Conservation (phyloP, 129 eudicot species). For the Flaveria ramosissima region DNA sequence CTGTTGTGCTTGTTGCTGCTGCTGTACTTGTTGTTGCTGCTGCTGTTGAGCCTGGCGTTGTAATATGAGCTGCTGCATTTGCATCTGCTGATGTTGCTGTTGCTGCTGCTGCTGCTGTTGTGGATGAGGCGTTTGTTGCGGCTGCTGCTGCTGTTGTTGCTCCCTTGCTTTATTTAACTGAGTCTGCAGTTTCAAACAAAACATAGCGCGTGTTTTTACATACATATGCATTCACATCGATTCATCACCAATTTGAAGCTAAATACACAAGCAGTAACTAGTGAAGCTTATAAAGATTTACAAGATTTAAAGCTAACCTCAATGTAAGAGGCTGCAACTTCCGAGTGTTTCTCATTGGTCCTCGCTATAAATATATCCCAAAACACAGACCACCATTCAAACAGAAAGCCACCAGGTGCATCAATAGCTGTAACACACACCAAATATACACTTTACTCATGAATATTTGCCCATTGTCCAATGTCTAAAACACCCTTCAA, state of each 20-base stretch:
- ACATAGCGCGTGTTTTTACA: not conserved
- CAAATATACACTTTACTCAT: slow-evolving; percentile 7
- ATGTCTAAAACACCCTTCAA: slow-evolving; percentile 15
- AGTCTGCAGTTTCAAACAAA: slow-evolving; percentile 51
- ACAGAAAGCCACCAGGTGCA: slow-evolving; percentile 99
- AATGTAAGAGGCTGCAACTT: slow-evolving; percentile 97
- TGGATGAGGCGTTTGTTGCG: slow-evolving; percentile 60
- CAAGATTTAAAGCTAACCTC: slow-evolving; percentile 56
- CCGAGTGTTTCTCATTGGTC: slow-evolving; percentile 95
- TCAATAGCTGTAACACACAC: slow-evolving; percentile 72
- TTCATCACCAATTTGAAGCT: no score
- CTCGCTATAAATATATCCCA: slow-evolving; percentile 98
- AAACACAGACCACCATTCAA: slow-evolving; percentile 99
- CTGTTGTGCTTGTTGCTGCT: slow-evolving; percentile 65
- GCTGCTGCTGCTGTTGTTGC: slow-evolving; percentile 83
- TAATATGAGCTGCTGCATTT: slow-evolving; percentile 64
- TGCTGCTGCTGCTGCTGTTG: slow-evolving; percentile 68
- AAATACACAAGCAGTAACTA: no score
- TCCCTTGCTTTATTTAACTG: slow-evolving; percentile 87
- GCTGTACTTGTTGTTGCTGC: slow-evolving; percentile 61
- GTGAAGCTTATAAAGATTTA: no score
- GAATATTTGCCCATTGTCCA: not conserved
- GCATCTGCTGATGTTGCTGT: slow-evolving; percentile 64
- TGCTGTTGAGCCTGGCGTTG: slow-evolving; percentile 72
- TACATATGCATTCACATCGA: no score